These are phyloP conservation scores for Sedum album DNA, from an alignment of 164 flowering plant genomes.

Conservation along the genomic window DNA sequence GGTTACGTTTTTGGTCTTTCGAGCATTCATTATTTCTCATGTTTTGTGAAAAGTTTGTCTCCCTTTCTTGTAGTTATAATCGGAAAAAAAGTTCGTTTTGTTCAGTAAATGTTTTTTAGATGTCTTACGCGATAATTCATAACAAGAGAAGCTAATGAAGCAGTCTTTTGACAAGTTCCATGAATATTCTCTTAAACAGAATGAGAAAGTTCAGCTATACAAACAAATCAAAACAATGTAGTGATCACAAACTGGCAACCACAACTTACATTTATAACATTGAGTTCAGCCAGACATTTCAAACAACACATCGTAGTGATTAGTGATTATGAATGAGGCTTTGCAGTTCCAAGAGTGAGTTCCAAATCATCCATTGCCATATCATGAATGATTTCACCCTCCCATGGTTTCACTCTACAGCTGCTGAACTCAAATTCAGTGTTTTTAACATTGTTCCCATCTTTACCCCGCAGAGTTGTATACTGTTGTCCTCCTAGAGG, in stretches of 20 bases:
- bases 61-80: no score
- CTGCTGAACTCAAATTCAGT: conserved; percentile 72
- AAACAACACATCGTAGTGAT: no score
- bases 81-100: no score
- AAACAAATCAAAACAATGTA: conserved; percentile 11
- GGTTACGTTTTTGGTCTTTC: no score
- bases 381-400: conserved; percentile 87
- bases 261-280: not conserved
- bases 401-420: conserved; percentile 74
- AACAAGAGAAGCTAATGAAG: no score
- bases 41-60: no score
- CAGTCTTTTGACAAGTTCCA: not conserved
- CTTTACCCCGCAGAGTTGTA: conserved; percentile 12
- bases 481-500: conserved; percentile 22
- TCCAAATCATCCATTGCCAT: conserved; percentile 74
- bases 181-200: no score
- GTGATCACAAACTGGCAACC: not conserved
- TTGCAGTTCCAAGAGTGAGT: conserved; percentile 76
- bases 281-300: no score
- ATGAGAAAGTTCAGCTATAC: conserved; percentile 15
- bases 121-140: no score
- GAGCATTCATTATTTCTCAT: no score
- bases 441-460: conserved; percentile 16
- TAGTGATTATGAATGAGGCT: conserved; percentile 9
- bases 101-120: no score